Conservation (phyloP, 2,329 filamentous ascomycete genomes). For the Ophiosphaerella narmari region DNA sequence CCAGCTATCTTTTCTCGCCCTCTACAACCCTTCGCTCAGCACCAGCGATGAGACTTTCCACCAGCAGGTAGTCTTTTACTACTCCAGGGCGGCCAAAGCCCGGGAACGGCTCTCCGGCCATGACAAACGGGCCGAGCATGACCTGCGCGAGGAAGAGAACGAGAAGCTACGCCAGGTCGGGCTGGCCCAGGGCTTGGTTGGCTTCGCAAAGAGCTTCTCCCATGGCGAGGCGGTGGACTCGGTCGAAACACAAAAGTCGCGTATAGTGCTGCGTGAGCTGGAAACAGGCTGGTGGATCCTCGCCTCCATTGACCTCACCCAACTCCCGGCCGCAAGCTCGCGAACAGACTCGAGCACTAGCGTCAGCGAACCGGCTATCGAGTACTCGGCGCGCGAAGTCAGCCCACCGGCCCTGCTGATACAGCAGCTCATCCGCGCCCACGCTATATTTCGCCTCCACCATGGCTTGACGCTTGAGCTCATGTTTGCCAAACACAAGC, state of each 20-base stretch:
- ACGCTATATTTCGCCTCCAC: slow-evolving; percentile 84
- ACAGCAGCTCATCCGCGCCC: slow-evolving; percentile 79
- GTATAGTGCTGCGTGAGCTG: slow-evolving; percentile 83
- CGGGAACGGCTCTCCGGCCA: slow-evolving; percentile 25
- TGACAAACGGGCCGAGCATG: slow-evolving; percentile 41
- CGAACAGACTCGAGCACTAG: slow-evolving; percentile 23
- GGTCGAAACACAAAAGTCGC: slow-evolving; percentile 87
- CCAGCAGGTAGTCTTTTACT: slow-evolving; percentile 93
- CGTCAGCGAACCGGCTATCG: slow-evolving; percentile 54
- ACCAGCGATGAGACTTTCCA: slow-evolving; percentile 72
- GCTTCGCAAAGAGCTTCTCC: slow-evolving; percentile 83
- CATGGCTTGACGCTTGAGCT: slow-evolving; percentile 76
- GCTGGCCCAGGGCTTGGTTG: slow-evolving; percentile 93
- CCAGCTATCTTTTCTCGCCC: slow-evolving; percentile 85
- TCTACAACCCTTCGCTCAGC: slow-evolving; percentile 89
- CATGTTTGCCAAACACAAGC: slow-evolving; percentile 67
- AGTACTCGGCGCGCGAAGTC: slow-evolving; percentile 90
- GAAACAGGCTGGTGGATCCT: slow-evolving; percentile 95
- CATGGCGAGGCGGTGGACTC: slow-evolving; percentile 75
- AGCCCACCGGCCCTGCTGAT: slow-evolving; percentile 79
- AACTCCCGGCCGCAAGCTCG: slow-evolving; percentile 58
- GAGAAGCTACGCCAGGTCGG: slow-evolving; percentile 91
- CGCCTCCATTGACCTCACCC: slow-evolving; percentile 82
- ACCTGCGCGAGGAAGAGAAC: slow-evolving; percentile 69
- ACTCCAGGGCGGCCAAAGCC: slow-evolving; percentile 57